Base-by-base conservation (phyloP, 257 asterid genomes). In the Echium plantagineum region DNA sequence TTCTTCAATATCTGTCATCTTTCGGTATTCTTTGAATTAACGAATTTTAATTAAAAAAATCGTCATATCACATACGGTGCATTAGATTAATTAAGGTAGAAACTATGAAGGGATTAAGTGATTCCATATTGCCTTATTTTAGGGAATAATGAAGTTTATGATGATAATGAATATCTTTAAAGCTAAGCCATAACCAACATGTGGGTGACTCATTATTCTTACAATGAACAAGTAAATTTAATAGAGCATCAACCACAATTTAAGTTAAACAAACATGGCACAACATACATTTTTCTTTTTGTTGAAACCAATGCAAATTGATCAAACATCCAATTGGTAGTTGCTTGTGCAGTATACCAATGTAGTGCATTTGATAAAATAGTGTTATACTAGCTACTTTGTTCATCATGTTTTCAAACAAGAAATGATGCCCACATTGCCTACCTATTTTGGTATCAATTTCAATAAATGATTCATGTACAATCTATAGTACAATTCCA, bases 131-230 rank as follows among this genome's bases (percentile, higher is more conserved):
- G 10, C 49, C 49, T 42, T 42, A 42, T 42, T 42, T 12, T 15
- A 16, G 9, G 48, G 15, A 4, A 42, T n/a, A n/a, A n/a, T n/a
- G n/a, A n/a, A n/a, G n/a, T n/a, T n/a, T n/a, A n/a, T n/a, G n/a
- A n/a, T n/a, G n/a, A n/a, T n/a, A 10, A 6, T 48, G 22, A 7
- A 58, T 53, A 68, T 73, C 59, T 52, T 35, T 57, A 47, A 69
- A 69, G 57, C 54, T 52, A 55, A 57, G 51, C 72, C 67, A 75
- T 55, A 74, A 71, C 77, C 67, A 74, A 68, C 83, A 74, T 75
- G 85, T 77, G 77, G 79, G 74, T 74, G 81, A 76, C 61, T 81
- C 80, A 63, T 66, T 62, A 63, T 66, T 62, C 56, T 59, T 57
- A 62, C 75, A 12, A 72, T 63, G 68, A 47, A 58, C 72, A 74